A percentile compares a stretch with the other conserved stretches of the same genome.
Evolutionary conservation across 2,329 filamentous ascomycete genomes (phyloP).

Genomic region (Ophiostoma fasciatum): DNA sequence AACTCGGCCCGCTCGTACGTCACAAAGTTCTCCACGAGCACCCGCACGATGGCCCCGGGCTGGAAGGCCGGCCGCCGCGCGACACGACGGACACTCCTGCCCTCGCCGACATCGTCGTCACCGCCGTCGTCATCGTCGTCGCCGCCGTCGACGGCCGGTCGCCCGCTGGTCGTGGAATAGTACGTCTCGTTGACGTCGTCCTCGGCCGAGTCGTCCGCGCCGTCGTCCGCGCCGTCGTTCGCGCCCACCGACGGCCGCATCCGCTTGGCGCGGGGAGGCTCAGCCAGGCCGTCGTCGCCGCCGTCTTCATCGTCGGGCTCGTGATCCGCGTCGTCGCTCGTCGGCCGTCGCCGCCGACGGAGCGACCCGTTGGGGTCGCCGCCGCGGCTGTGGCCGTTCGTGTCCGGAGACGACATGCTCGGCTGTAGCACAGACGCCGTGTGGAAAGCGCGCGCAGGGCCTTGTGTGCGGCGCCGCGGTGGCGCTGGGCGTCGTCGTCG

Average conservation of each 20-base stretch:
- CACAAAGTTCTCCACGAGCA: slow-evolving; percentile 78
- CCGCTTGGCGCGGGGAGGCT: slow-evolving; percentile 18
- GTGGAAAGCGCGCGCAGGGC: background rate
- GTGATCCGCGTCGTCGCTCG: slow-evolving; percentile 23
- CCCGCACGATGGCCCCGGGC: slow-evolving; percentile 76
- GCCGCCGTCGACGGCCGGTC: slow-evolving; percentile 12
- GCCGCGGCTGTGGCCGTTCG: slow-evolving; percentile 26
- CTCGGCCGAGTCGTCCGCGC: slow-evolving; percentile 10
- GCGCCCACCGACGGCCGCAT: slow-evolving; percentile 17
- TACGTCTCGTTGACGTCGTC: slow-evolving; percentile 11
- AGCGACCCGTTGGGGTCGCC: slow-evolving; percentile 19
- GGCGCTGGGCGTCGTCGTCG: background rate
- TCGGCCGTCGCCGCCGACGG: slow-evolving; percentile 29
- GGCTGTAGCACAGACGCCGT: background rate
- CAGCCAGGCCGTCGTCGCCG: background rate
- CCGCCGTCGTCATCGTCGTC: slow-evolving; percentile 3
- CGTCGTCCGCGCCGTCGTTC: slow-evolving; percentile 4
- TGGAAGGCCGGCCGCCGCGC: slow-evolving; percentile 26
- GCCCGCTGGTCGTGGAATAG: slow-evolving; percentile 12
- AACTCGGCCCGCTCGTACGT: slow-evolving; percentile 92
- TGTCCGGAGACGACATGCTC: slow-evolving; percentile 22
- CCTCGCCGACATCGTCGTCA: too few species aligned
- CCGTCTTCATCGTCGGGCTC: slow-evolving; percentile 17
- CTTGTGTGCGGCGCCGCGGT: background rate
- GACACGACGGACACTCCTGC: too few species aligned